Percentiles rank a stretch among this genome's conserved stretches.
phyloP scores from a whole-genome alignment of 805 yeast genomes.

The Metschnikowia similis region DNA sequence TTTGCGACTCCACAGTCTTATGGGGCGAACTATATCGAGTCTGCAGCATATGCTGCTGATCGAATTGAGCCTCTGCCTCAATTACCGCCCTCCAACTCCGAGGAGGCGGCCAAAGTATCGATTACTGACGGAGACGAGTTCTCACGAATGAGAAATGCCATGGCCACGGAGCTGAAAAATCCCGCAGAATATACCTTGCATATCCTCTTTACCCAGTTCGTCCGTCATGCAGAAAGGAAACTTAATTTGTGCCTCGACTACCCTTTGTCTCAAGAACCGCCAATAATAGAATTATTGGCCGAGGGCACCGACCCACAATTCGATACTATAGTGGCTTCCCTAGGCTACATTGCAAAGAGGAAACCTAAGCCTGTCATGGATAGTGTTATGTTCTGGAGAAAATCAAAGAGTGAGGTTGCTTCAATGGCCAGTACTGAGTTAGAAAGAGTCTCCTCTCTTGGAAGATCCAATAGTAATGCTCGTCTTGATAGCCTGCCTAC shows the following conservation, averaged over 20 bases:
- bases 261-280: constrained; percentile 70
- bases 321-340: constrained; percentile 77
- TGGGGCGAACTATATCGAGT: neutral
- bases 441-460: constrained; percentile 28
- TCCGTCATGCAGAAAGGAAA: constrained; percentile 87
- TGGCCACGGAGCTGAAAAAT: constrained; percentile 56
- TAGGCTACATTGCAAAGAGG: constrained; percentile 85
- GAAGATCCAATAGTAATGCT: constrained; percentile 17
- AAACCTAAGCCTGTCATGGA: constrained; percentile 96
- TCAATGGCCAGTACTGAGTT: constrained; percentile 40
- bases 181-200: constrained; percentile 91
- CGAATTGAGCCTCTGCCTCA: constrained; percentile 33
- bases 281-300: constrained; percentile 64
- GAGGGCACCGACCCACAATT: constrained; percentile 85
- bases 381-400: constrained; percentile 97
- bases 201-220: constrained; percentile 91
- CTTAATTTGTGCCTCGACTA: constrained; percentile 65
- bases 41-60: constrained; percentile 5
- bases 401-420: constrained; percentile 85
- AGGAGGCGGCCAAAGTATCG: constrained; percentile 25
- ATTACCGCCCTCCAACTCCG: constrained; percentile 31
- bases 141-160: constrained; percentile 28
- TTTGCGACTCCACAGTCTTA: constrained; percentile 20
- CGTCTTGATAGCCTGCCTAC: neutral
- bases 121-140: constrained; percentile 33